Percentiles rank a stretch among this genome's conserved stretches.
Evolutionary conservation across 164 flowering plant species (phyloP).

Genomic region (Santalum album): DNA sequence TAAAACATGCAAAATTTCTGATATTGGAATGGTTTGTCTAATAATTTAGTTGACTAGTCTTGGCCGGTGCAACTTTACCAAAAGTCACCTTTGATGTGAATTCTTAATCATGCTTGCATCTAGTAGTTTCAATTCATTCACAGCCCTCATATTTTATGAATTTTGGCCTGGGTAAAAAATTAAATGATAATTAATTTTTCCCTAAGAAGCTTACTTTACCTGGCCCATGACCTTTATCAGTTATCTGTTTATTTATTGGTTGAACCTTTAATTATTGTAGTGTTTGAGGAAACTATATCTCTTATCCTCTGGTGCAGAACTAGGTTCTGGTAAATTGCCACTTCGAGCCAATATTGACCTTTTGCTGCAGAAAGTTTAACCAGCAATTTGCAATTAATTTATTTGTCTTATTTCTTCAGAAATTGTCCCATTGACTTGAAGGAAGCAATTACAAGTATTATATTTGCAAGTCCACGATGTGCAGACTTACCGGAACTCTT

Average conservation of each 20-base stretch:
- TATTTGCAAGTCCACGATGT: slow-evolving; percentile 90
- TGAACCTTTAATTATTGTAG: background rate
- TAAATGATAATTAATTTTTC: no score
- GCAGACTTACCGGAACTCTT: slow-evolving; percentile 71
- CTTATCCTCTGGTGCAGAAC: background rate
- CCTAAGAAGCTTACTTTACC: no score
- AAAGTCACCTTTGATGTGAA: background rate
- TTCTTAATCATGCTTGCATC: background rate
- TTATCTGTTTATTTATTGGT: no score
- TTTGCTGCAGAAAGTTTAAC: background rate
- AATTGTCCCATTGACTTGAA: slow-evolving; percentile 89
- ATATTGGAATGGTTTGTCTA: background rate
- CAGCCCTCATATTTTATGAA: no score
- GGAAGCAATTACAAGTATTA: slow-evolving; percentile 78
- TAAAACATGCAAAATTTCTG: no score
- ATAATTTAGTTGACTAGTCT: background rate
- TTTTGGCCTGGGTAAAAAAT: no score
- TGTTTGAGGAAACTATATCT: background rate
- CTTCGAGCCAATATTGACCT: background rate
- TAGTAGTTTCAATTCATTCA: no score
- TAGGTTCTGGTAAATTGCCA: background rate
- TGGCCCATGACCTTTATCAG: no score
- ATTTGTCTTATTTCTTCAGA: slow-evolving; percentile 26
- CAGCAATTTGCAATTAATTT: background rate
- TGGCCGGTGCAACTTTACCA: background rate